phyloP scores from a whole-genome alignment of 345 rosid genomes.

The Hibiscus mutabilis region DNA sequence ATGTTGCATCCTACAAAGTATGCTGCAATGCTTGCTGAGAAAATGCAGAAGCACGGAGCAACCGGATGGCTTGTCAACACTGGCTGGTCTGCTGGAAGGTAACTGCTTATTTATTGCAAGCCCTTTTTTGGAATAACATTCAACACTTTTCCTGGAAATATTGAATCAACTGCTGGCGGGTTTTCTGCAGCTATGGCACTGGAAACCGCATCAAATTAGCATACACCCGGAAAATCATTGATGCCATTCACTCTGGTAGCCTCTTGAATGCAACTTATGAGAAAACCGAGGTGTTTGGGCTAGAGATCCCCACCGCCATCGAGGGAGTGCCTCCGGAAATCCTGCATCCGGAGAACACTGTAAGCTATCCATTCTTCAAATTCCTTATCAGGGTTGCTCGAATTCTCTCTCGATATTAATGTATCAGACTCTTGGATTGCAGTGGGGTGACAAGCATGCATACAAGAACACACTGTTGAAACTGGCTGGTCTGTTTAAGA shows the following conservation, averaged over 20 bases:
- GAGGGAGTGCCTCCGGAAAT: conserved; percentile 87
- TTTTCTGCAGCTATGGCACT: conserved; percentile 57
- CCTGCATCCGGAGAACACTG: conserved; percentile 73
- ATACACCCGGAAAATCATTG: conserved; percentile 85
- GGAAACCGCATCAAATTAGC: conserved; percentile 82
- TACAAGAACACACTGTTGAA: conserved; percentile 69
- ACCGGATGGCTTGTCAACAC: conserved; percentile 98
- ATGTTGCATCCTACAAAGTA: conserved; percentile 96
- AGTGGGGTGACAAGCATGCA: conserved; percentile 87
- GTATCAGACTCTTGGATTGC: conserved; percentile 13
- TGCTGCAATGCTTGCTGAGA: conserved; percentile 95
- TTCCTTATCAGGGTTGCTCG: not conserved
- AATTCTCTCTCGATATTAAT: not conserved
- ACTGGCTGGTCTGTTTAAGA: conserved; percentile 78
- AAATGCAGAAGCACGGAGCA: conserved; percentile 91
- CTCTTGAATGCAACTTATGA: conserved; percentile 54
- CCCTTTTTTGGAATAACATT: not conserved
- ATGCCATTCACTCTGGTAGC: conserved; percentile 83
- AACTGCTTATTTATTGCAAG: not conserved
- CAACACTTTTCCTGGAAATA: not conserved
- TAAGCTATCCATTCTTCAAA: conserved; percentile 24
- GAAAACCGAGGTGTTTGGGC: conserved; percentile 77
- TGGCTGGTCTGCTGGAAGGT: conserved; percentile 99
- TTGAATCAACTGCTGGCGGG: not conserved
- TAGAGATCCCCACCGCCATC: conserved; percentile 65